A percentile compares a stretch with the other conserved stretches of the same genome.
Conservation (phyloP, 176 grass and related monocot species). For the Sorghum bicolor region Sorghum_bicolor_NCBIv3 NC_012872.2:68398001-68398500, state of each 20-base stretch:
- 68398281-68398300: constrained; percentile 66
- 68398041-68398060: constrained; percentile 6
- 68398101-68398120: constrained; percentile 86
- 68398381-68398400: not conserved
- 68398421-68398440: not conserved
- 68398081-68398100: constrained; percentile 52
- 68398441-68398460: not conserved
- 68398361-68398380: not conserved
- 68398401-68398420: not conserved
- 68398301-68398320: constrained; percentile 26
- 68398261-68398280: constrained; percentile 85
- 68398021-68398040: constrained; percentile 8
- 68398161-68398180: not conserved
- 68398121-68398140: constrained; percentile 84
- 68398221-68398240: constrained; percentile 82
- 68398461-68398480: constrained; percentile 1
- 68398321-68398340: not conserved
- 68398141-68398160: not conserved
- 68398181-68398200: constrained; percentile 4
- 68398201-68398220: constrained; percentile 14
- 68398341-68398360: not conserved
- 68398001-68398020: not conserved
- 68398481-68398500: not conserved
- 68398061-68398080: constrained; percentile 65
- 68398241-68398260: constrained; percentile 78